Conservation (phyloP, 1,139 yeast species). For the Nakaseomyces delphensis region DNA sequence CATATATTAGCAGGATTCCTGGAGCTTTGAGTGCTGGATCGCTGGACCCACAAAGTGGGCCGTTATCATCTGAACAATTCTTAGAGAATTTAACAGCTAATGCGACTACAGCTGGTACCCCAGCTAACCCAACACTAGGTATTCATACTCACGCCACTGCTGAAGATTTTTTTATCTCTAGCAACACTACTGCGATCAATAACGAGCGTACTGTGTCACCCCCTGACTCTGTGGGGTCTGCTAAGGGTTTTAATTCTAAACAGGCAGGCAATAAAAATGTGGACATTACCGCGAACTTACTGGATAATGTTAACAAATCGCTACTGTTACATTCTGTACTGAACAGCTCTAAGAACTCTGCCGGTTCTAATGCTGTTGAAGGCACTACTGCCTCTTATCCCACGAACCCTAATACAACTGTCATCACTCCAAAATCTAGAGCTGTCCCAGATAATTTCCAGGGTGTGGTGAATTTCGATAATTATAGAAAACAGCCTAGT, state of each 20-base stretch:
- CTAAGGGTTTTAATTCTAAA: not conserved
- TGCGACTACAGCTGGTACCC: constrained; percentile 21
- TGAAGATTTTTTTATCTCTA: constrained; percentile 24
- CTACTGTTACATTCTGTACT: constrained; percentile 18
- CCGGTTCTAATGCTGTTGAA: constrained; percentile 9
- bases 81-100: constrained; percentile 29
- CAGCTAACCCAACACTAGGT: not conserved
- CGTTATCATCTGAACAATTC: constrained; percentile 26
- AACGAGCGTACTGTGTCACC: constrained; percentile 11
- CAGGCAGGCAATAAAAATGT: constrained; percentile 9
- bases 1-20: constrained; percentile 6
- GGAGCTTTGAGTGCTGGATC: constrained; percentile 7
- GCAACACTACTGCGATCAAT: constrained; percentile 9
- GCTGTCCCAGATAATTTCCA: constrained; percentile 24
- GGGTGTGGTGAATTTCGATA: constrained; percentile 27
- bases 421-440: constrained; percentile 29
- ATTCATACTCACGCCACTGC: constrained; percentile 19
- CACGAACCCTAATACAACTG: constrained; percentile 15
- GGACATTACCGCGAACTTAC: constrained; percentile 18
- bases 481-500: constrained; percentile 17
- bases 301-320: constrained; percentile 22
- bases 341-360: constrained; percentile 17
- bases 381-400: constrained; percentile 10
- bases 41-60: constrained; percentile 10
- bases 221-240: constrained; percentile 8